Conservation (phyloP, 306 rosid species). For the Lathyrus oleraceus region DNA sequence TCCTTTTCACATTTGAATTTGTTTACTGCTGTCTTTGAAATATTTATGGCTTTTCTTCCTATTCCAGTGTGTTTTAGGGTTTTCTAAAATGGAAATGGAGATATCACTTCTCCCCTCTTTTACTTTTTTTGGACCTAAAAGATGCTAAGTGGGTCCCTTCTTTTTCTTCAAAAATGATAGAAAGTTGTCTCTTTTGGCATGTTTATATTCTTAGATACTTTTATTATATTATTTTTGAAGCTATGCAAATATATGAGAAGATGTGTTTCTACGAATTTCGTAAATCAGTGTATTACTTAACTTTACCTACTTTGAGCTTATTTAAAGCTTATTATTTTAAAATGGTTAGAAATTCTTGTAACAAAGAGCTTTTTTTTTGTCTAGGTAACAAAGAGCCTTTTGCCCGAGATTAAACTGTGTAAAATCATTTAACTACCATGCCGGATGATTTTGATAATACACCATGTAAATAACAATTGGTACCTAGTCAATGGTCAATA, state of each 20-base stretch:
- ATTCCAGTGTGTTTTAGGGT: constrained; percentile 14
- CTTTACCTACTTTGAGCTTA: too few species aligned
- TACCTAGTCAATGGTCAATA: too few species aligned
- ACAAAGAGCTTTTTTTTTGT: too few species aligned
- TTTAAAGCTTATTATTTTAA: too few species aligned
- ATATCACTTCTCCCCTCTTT: constrained; percentile 6
- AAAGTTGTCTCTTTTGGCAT: constrained; percentile 21
- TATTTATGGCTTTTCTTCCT: neutral
- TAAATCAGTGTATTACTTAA: too few species aligned
- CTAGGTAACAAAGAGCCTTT: too few species aligned
- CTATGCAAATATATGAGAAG: neutral
- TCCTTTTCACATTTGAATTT: neutral
- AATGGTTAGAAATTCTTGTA: neutral
- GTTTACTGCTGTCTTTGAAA: neutral
- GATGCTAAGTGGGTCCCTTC: constrained; percentile 10
- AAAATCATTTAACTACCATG: too few species aligned
- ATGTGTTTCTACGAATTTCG: neutral
- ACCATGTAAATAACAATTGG: too few species aligned
- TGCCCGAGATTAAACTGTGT: too few species aligned
- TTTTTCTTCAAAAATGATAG: constrained; percentile 8
- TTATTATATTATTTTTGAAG: neutral
- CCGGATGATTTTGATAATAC: too few species aligned
- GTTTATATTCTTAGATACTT: neutral
- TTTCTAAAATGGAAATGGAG: constrained; percentile 20
- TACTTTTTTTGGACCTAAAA: constrained; percentile 14